Percentiles rank a stretch among this genome's conserved stretches.
These are phyloP conservation scores for Populus tremula DNA, from an alignment of 345 rosid genomes.

Conservation along the genomic window DNA sequence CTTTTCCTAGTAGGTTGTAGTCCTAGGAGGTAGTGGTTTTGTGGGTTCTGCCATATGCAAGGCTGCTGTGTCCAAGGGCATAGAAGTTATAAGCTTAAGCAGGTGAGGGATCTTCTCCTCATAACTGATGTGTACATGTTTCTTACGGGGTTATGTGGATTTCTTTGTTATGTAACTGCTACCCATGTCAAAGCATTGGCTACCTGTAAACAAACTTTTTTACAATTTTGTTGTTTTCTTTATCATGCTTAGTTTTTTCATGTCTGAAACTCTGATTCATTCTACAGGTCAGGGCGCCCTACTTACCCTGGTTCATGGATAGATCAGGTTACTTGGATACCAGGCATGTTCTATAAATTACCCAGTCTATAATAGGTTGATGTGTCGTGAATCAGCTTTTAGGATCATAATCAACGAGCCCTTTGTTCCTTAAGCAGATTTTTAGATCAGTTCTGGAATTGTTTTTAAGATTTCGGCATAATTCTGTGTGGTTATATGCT, in stretches of 20 bases:
- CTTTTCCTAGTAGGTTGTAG: slow-evolving; percentile 65
- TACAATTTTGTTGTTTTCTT: not conserved
- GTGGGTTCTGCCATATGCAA: slow-evolving; percentile 95
- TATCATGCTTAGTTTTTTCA: slow-evolving; percentile 2
- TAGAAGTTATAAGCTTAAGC: slow-evolving; percentile 84
- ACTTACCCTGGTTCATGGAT: slow-evolving; percentile 65
- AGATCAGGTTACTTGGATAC: slow-evolving; percentile 84
- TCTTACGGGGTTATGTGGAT: not conserved
- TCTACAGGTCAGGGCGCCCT: slow-evolving; percentile 80
- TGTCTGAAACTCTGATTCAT: slow-evolving; percentile 8
- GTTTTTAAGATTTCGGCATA: not conserved
- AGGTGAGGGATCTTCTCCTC: slow-evolving; percentile 43
- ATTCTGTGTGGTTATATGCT: not conserved
- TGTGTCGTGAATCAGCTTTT: not conserved
- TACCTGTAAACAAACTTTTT: not conserved
- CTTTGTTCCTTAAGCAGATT: too few relatives aligned
- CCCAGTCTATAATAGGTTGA: slow-evolving; percentile 3
- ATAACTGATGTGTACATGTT: slow-evolving; percentile 12
- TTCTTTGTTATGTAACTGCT: not conserved
- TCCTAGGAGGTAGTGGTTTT: slow-evolving; percentile 83
- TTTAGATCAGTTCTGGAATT: too few relatives aligned
- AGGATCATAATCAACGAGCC: too few relatives aligned
- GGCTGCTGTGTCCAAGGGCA: slow-evolving; percentile 79
- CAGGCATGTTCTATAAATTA: slow-evolving; percentile 48
- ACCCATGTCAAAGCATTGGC: not conserved